Evolutionary conservation across 495 filamentous ascomycete species (phyloP), one percentile per base, ranked within the genome.

Genomic region (Hypomontagnella monticulosa): DNA sequence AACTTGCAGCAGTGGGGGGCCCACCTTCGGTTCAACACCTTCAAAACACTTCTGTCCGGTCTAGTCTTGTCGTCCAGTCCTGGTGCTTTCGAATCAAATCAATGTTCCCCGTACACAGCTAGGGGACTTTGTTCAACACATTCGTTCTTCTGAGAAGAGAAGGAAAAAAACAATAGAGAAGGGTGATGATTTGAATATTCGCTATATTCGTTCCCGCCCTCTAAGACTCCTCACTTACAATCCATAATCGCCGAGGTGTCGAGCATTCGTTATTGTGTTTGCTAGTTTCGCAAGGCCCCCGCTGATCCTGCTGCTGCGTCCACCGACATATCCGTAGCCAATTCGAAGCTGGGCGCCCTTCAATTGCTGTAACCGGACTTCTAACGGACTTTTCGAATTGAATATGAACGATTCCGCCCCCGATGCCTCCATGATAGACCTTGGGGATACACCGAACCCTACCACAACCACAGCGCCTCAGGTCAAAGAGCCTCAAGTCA

Each of bases 21-120:
- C 66, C 61, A 70, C 66, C 37, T 61, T 44, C 48, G 61, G 47
- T 70, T 62, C 61, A 62, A 70, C 66, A 58, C 61, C 61, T 61
- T 66, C 61, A 57, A 66, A 70, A 69, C 49, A 49, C 46, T 57
- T 54, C 19, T 15, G 19, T 34, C 53, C 23, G 50, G 30, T 27
- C n/a, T n/a, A n/a, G n/a, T n/a, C n/a, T n/a, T 40, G n/a, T 46
- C 48, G 33, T 48, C 42, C 55, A 36, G 49, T 60, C 43, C 30
- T 34, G 38, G 64, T 54, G 59, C 20, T 60, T 34, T 42, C 34
- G 48, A 54, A 27, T 47, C 37, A 57, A 37, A 36, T 57, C 60
- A 59, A 60, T 63, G 56, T 60, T 44, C 60, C 49, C 50, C 49
- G 38, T 56, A 47, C 52, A 48, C 55, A 48, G 20, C 27, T 36